Conservation (phyloP, 2,329 filamentous ascomycete species). For the Paecilomyces dactylethromorphus region DNA sequence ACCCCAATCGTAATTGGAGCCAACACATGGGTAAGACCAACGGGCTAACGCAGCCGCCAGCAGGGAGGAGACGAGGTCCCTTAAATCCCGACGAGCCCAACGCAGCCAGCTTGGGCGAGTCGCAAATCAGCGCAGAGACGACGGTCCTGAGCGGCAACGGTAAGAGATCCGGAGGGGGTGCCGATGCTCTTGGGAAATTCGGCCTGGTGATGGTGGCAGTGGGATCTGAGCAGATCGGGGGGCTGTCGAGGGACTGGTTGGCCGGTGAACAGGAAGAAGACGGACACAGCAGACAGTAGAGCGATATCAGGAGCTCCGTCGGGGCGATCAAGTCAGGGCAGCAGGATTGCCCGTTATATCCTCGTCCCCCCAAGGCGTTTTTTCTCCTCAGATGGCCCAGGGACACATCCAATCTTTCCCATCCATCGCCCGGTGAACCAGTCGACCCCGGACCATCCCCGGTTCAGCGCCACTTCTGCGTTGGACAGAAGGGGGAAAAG, state of each 20-base stretch:
- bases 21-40: not conserved
- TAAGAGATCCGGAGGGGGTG: not conserved
- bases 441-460: not conserved
- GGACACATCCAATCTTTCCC: not conserved
- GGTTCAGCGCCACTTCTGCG: not conserved
- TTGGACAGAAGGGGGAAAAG: not conserved
- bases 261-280: not conserved
- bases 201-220: not conserved
- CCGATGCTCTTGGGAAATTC: not conserved
- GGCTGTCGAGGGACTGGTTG: not conserved
- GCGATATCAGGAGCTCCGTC: not conserved
- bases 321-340: not conserved
- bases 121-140: conserved; percentile 1
- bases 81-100: conserved; percentile 14
- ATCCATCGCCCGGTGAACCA: not conserved
- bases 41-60: not conserved
- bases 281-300: not conserved
- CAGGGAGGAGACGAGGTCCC: conserved; percentile 8
- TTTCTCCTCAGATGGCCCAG: not conserved
- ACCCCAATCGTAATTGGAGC: not conserved
- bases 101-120: conserved; percentile 16
- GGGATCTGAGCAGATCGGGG: not conserved
- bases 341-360: not conserved
- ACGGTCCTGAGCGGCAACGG: not conserved
- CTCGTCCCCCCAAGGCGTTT: not conserved